Percentiles rank a stretch among this genome's conserved stretches.
phyloP scores from a whole-genome alignment of 805 yeast species.

The Maudiozyma saulgeensis region DNA sequence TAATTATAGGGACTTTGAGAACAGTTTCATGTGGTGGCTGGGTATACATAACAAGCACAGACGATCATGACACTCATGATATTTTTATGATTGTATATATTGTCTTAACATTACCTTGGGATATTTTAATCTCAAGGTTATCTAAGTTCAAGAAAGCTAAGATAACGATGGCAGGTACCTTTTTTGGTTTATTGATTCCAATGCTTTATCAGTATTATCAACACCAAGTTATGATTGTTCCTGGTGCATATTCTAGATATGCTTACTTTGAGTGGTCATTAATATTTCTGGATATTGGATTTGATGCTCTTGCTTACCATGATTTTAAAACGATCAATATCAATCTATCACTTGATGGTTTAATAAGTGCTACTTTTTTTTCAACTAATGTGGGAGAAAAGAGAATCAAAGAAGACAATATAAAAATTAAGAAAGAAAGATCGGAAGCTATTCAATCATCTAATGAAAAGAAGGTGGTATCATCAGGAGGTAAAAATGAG shows the following conservation, averaged over 20 bases:
- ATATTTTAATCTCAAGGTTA: conserved; percentile 45
- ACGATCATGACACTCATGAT: conserved; percentile 94
- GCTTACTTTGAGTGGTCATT: conserved; percentile 94
- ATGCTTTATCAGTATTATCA: conserved; percentile 82
- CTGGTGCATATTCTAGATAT: conserved; percentile 94
- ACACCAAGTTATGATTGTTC: conserved; percentile 75
- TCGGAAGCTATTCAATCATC: neutral
- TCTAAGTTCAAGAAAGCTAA: conserved; percentile 38
- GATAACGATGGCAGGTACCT: conserved; percentile 44
- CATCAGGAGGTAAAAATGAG: neutral
- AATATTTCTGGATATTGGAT: conserved; percentile 71
- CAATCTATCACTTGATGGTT: conserved; percentile 10
- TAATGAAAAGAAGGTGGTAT: neutral
- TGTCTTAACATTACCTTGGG: conserved; percentile 88
- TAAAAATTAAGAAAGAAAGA: neutral
- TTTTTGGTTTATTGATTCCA: conserved; percentile 70
- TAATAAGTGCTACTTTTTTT: neutral
- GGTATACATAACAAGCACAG: conserved; percentile 95
- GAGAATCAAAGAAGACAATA: neutral
- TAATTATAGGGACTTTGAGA: conserved; percentile 62
- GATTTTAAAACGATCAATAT: conserved; percentile 64
- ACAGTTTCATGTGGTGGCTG: conserved; percentile 97
- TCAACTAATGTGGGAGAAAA: neutral
- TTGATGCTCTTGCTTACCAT: conserved; percentile 67
- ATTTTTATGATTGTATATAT: conserved; percentile 90